phyloP scores from a whole-genome alignment of 192 early-diverging fungal genomes.

The Podila epicladia region DNA sequence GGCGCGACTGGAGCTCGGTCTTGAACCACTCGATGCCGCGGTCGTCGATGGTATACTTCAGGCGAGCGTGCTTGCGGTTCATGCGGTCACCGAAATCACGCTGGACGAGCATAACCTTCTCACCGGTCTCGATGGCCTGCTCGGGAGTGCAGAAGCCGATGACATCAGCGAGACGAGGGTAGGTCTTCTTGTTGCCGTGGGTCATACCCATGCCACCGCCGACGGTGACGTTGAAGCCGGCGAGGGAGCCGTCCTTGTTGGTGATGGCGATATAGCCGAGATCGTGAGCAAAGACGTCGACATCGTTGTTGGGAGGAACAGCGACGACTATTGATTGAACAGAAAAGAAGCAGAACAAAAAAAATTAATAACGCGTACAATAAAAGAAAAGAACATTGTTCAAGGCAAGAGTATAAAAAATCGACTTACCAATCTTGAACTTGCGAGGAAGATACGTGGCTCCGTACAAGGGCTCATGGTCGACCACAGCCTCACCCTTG shows the following conservation, averaged over 20 bases:
- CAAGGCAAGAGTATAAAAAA: not conserved
- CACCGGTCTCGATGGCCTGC: conserved; percentile 81
- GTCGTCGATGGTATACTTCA: conserved; percentile 99
- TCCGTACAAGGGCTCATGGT: conserved; percentile 94
- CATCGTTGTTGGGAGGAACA: conserved; percentile 96
- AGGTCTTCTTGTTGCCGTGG: conserved; percentile 98
- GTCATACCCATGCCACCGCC: conserved; percentile 99
- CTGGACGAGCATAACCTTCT: conserved; percentile 93
- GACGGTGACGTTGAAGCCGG: conserved; percentile 94
- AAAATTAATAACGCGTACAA: not conserved
- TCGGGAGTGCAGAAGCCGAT: conserved; percentile 86
- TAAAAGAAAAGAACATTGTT: not conserved
- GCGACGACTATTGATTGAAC: conserved; percentile 67
- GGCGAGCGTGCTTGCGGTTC: conserved; percentile 97
- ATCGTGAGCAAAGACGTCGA: conserved; percentile 96
- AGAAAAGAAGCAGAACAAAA: not conserved
- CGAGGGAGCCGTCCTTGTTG: conserved; percentile 74
- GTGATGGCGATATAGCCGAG: conserved; percentile 93
- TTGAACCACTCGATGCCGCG: conserved; percentile 93
- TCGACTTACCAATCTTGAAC: conserved; percentile 85
- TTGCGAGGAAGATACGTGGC: conserved; percentile 94
- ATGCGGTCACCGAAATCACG: conserved; percentile 95
- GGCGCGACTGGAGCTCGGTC: conserved; percentile 81
- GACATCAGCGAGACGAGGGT: conserved; percentile 82
- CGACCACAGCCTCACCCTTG: conserved; percentile 79